Evolutionary conservation across 2,329 filamentous ascomycete genomes (phyloP).

Genomic region (Blastomyces parvus): DNA sequence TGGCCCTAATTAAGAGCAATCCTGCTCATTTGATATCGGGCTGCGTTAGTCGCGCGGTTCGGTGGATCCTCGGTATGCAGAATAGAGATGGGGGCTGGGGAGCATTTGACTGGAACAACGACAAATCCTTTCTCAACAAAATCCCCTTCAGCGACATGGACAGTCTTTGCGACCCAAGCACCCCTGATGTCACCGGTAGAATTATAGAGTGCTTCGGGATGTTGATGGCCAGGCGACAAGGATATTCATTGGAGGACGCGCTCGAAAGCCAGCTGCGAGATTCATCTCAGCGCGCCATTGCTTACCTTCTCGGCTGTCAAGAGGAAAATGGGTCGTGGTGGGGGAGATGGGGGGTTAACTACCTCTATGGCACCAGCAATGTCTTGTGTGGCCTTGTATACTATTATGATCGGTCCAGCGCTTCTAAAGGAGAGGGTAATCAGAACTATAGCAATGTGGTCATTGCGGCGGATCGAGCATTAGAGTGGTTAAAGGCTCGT

Average conservation of each 20-base stretch:
- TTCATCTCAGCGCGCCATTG: constrained; percentile 18
- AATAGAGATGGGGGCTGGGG: constrained; percentile 65
- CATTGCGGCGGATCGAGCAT: constrained; percentile 10
- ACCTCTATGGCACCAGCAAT: constrained; percentile 64
- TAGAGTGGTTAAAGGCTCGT: constrained; percentile 43
- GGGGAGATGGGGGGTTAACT: constrained; percentile 89
- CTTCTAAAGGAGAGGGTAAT: not conserved
- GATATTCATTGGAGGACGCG: not conserved
- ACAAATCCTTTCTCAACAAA: constrained; percentile 26
- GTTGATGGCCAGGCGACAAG: constrained; percentile 12
- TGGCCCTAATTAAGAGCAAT: constrained; percentile 23
- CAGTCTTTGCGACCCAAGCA: constrained; percentile 27
- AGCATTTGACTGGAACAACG: constrained; percentile 18
- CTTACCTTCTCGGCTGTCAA: constrained; percentile 19
- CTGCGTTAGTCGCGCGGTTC: not conserved
- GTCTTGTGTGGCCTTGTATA: constrained; percentile 23
- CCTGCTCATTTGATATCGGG: constrained; percentile 24
- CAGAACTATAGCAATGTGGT: not conserved
- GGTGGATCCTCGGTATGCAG: constrained; percentile 50
- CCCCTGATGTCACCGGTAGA: constrained; percentile 28
- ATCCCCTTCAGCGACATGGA: constrained; percentile 32
- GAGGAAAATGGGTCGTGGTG: constrained; percentile 53
- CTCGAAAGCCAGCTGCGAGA: constrained; percentile 2
- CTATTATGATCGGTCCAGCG: constrained; percentile 6
- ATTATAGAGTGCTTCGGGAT: constrained; percentile 26